A percentile compares a stretch with the other conserved stretches of the same genome.
Conservation (phyloP, 129 eudicot genomes). For the Cynara cardunculus region DNA sequence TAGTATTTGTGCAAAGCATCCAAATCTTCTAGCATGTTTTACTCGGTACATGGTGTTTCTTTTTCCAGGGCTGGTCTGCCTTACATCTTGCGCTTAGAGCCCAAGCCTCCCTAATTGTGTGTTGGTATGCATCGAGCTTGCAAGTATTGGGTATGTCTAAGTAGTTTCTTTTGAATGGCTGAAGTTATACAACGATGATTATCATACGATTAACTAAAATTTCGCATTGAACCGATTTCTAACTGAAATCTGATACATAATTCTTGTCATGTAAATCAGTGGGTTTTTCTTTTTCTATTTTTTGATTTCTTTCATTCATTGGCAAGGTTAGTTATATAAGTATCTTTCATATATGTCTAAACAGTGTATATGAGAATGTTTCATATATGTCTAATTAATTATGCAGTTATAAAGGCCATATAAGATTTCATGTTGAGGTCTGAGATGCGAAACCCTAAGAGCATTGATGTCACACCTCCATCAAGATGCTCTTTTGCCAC, state of each 20-base stretch:
- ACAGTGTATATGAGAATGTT: background rate
- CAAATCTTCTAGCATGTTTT: conserved; percentile 1
- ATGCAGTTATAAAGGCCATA: background rate
- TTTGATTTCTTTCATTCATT: background rate
- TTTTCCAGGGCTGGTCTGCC: conserved; percentile 10
- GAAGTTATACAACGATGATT: background rate
- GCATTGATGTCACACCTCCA: too few relatives aligned
- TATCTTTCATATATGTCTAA: background rate
- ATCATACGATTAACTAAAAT: background rate
- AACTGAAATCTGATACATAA: background rate
- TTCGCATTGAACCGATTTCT: background rate
- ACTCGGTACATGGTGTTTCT: background rate
- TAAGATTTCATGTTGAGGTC: background rate
- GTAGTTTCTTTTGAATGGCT: too few relatives aligned
- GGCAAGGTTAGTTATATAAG: background rate
- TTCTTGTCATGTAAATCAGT: background rate
- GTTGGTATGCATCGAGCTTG: conserved; percentile 16
- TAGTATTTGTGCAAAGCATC: background rate
- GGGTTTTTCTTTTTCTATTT: background rate
- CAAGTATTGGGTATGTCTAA: background rate
- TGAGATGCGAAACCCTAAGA: background rate
- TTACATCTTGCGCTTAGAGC: conserved; percentile 12
- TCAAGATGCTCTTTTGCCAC: background rate
- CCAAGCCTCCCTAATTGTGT: background rate
- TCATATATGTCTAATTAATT: conserved; percentile 5